Evolutionary conservation across 768 basidiomycete genomes (phyloP), one percentile per base, ranked within the genome.

Genomic region (Tulasnella sp.): DNA sequence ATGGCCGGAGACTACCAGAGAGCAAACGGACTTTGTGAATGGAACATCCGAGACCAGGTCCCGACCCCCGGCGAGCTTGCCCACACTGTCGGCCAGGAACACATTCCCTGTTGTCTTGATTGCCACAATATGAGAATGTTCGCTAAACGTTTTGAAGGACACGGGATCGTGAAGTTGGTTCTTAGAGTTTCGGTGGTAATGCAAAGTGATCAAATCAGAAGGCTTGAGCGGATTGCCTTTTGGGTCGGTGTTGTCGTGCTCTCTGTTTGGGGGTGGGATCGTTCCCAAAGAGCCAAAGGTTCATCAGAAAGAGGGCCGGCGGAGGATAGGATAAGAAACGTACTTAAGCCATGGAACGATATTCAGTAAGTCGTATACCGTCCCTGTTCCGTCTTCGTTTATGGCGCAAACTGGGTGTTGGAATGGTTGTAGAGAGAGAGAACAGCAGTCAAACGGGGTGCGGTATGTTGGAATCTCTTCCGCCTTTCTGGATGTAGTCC

Each of bases 321-420:
- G 61, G 32, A n/a, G 26, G 48, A 39, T 32, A 3, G 69, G 16
- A 16, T 79, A 29, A n/a, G 13, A 44, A 44, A 42, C 90, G 81
- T 82, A 91, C 96, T 97, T 95, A 70, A 98, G 88, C 92, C 95
- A 98, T 40, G 95, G 94, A 70, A 98, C 92, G 81, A 97, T 96
- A 83, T 95, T 96, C 74, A 95, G 88, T 57, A 98, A 85, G 81
- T 97, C 96, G 82, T 95, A 97, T 10, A 97, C 95, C 78, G 83
- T 82, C 46, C 94, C 92, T 7, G 91, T 92, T 76, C 93, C 91
- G 82, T 96, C 93, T 23, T 87, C 83, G 81, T 96, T 95, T 42
- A 92, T 88, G 2, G 93, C 92, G 82, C 92, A 93, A 16, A 98
- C 96, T 1, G 96, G 96, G 81, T 95, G 91, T 37, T 87, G 86